Base-by-base conservation (phyloP, 2,329 filamentous ascomycete genomes). In the Coniochaeta sp. region DNA sequence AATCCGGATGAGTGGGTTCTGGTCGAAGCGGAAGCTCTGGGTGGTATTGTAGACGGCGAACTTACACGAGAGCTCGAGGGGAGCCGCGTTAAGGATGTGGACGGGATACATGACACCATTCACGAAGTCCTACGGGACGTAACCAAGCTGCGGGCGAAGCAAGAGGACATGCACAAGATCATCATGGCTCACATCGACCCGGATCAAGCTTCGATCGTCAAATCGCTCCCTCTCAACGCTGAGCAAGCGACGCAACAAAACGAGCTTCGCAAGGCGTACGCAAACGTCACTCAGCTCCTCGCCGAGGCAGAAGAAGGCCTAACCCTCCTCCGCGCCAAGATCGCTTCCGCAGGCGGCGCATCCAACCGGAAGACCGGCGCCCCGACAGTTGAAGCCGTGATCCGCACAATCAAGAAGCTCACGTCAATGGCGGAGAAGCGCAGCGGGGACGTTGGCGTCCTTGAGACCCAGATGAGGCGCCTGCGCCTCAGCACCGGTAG, bases 331-430 rank as follows among this genome's bases (percentile, higher is more conserved):
- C 88, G 88, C 61, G 86, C 91, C 3, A 87, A 85, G 60, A 77
- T 96, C 16, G 85, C 86, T 1, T 71, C 79, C 1, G 75, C 77
- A 8, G 78, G 76, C 16, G 73, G 72, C 47, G 65, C 72, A 3
- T 71, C 72, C 38, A 78, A 73, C 58, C 77, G 69, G 52, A 48
- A 31, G 20, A 62, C 68, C 10, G 75, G 77, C 49, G 80, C 85
- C 4, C 94, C 94, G 0, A 96, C 91, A 0, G 89, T 96, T 8
- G 94, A 63, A 8, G 61, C 90, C 0, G 89, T 99, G 18, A 86
- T 91, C 59, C 89, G 88, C 54, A 99, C 94, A 1, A 95, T 99
- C 58, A 76, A 77, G 52, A 96, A 94, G 64, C 91, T 99, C 87
- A 96, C 91, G 30, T 81, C 76, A 54, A 92, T 96, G 86, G 88